Evolutionary conservation across 495 filamentous ascomycete species (phyloP), one percentile per base, ranked within the genome.

Genomic region (Penicillium lagena): DNA sequence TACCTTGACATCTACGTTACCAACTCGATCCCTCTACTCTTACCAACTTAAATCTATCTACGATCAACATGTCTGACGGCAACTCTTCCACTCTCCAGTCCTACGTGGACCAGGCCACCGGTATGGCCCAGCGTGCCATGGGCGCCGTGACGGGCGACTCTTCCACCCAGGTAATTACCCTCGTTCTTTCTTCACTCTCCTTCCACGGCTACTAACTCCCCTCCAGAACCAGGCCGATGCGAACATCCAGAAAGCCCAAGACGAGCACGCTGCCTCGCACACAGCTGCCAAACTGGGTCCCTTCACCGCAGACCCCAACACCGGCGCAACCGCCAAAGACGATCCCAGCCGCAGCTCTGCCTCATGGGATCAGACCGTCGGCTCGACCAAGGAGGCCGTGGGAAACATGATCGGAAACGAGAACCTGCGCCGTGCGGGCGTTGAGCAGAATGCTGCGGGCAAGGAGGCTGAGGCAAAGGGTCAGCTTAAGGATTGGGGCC

Each of bases 301-400:
- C 37, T 59, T 82, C 46, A 39, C 66, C 11, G 79, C 79, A 12
- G 77, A 86, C 47, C 82, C 84, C 17, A 68, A 80, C 39, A 78
- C 82, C 5, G 90, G 87, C 35, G 82, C 80, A 37, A 70, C 87
- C 40, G 79, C 85, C 33, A 71, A 78, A 52, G 87, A 95, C 66
- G 70, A 89, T 61, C 72, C 80, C 7, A 70, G 90, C 64, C 86
- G 90, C 49, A 60, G 71, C 12, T 62, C 76, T 6, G 91, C 90
- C 29, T 72, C 76, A 33, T 90, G 85, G 79, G 87, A 95, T 70
- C 90, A 97, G 68, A 93, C 86, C 34, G 50, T 90, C 33, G 91
- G 91, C 43, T 79, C 86, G 0, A 83, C 78, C 34, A 97, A 97
- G 77, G 89, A 96, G 58, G 71, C 79, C 28, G 40, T 94, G 7